Base-by-base conservation (phyloP, 805 yeast species). In the Ogataea parapolymorpha region DNA sequence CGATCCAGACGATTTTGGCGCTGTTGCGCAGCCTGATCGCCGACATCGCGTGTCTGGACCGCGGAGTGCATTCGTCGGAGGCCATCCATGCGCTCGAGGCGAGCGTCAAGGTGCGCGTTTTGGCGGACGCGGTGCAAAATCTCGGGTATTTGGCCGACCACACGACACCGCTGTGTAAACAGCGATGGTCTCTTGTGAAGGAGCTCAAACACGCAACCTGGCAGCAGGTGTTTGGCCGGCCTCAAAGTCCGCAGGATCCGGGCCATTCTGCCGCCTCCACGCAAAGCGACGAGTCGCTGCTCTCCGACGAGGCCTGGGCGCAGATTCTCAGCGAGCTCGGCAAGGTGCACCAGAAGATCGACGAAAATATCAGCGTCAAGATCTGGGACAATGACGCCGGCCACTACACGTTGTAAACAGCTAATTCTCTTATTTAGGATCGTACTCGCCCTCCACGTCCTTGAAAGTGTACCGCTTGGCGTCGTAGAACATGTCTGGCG, bases 101-200 rank as follows among this genome's bases (percentile, higher is more conserved):
- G 42, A 45, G 42, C 32, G 26, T 16, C 12, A 49, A 50, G 33
- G 55, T 54, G 2, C 29, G 25, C n/a, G 37, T 42, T 7, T 44
- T 59, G 11, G 38, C 42, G 2, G 32, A 40, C 3, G 44, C 57
- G 10, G 35, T 57, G 6, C 26, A 40, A 5, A 50, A 48, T 12
- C 37, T 60, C 11, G 39, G 44, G 2, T 58, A 58, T 37, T 35
- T 60, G 23, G 51, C 62, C 1, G 41, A 50, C 11, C 59, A 59
- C 37, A 54, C 62, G 8, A 54, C 63, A 1, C 36, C 33, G 12
- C 39, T 59, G 4, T 60, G 63, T 26, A 41, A 47, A 18, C 56
- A 58, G 26, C 35, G 65, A 6, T 60, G 65, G 63, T 32, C 45
- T 11, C 39, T 55, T 6, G 34, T 58, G 8, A 38, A 35, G 16